phyloP scores from a whole-genome alignment of 257 asterid genomes.

The Eucommia ulmoides region DNA sequence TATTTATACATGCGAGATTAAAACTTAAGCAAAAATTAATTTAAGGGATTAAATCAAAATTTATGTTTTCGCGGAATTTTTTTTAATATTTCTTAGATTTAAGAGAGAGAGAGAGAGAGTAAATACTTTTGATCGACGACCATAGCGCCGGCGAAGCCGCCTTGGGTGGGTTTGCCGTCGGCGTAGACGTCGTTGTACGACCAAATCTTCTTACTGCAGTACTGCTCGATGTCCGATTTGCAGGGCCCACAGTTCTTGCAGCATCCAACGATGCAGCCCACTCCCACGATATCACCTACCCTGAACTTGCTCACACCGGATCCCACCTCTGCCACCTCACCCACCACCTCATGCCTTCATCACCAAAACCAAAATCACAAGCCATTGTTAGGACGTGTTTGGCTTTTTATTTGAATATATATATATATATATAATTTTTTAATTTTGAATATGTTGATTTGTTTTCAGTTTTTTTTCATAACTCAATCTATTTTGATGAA shows the following conservation, averaged over 20 bases:
- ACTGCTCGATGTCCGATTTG: conserved; percentile 67
- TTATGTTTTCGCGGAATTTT: no score
- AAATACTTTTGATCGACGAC: conserved; percentile 82
- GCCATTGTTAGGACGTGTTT: no score
- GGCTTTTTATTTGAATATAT: no score
- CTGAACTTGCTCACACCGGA: conserved; percentile 54
- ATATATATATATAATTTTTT: no score
- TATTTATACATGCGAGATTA: no score
- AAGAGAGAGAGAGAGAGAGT: neutral
- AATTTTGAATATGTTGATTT: no score
- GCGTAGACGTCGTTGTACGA: conserved; percentile 80
- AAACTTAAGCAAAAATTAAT: no score
- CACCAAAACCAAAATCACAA: no score
- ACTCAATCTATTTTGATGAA: no score
- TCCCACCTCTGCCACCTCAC: conserved; percentile 88
- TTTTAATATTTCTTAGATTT: no score
- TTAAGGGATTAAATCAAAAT: no score
- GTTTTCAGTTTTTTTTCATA: no score
- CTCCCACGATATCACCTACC: conserved; percentile 73
- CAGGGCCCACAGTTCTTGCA: conserved; percentile 65
- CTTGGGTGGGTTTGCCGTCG: conserved; percentile 84
- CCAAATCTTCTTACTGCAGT: conserved; percentile 95
- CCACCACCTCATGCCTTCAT: conserved; percentile 86
- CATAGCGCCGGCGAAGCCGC: conserved; percentile 77
- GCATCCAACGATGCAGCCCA: conserved; percentile 73